Evolutionary conservation across 1,284 basidiomycete species (phyloP).

Genomic region (Coniferiporia sulphurascens): DNA sequence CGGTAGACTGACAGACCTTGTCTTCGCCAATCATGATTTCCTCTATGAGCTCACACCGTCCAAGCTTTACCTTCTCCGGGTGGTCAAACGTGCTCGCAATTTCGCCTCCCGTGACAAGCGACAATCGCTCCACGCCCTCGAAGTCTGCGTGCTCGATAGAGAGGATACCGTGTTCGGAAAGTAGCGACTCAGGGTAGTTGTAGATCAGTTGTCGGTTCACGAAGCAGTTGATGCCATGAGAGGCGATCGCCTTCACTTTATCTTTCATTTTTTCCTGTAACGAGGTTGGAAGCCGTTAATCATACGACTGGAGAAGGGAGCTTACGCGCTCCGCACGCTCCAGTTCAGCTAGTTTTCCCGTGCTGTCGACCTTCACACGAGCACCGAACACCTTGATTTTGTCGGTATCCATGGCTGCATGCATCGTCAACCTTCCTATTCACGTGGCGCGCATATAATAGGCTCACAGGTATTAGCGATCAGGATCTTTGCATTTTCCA

Average conservation of each 20-base stretch:
- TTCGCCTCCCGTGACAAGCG: conserved; percentile 96
- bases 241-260: conserved; percentile 93
- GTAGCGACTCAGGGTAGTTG: conserved; percentile 96
- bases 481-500: conserved; percentile 95
- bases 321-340: conserved; percentile 88
- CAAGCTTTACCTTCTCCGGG: conserved; percentile 91
- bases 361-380: conserved; percentile 91
- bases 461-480: conserved; percentile 93
- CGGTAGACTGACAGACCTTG: conserved; percentile 56
- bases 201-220: conserved; percentile 99
- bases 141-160: conserved; percentile 99
- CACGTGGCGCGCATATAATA: not conserved
- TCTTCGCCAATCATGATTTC: conserved; percentile 99
- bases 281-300: not conserved
- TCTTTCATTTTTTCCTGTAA: conserved; percentile 98
- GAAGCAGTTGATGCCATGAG: conserved; percentile 96
- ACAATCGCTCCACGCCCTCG: conserved; percentile 95
- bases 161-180: conserved; percentile 93
- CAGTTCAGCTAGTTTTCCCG: conserved; percentile 95
- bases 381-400: conserved; percentile 99
- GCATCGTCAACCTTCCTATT: not conserved
- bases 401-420: conserved; percentile 95
- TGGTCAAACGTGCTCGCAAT: conserved; percentile 95
- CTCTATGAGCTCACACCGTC: conserved; percentile 92
- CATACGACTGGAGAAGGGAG: not conserved